Conservation (phyloP, 495 filamentous ascomycete species). For the Thermothielavioides terrestris region DNA sequence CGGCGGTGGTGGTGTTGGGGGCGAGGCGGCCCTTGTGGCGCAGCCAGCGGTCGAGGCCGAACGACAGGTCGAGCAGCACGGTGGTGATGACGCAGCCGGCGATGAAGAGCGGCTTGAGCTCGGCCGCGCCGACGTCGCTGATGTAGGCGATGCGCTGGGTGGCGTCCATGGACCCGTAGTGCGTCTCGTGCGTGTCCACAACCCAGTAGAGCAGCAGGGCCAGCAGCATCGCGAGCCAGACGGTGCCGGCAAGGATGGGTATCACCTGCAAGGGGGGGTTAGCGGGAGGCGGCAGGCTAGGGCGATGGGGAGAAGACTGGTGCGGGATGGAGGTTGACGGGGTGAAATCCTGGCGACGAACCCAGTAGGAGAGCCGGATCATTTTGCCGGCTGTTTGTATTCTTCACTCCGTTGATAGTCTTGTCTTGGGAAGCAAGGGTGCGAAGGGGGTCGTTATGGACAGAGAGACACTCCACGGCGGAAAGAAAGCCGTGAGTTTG, state of each 20-base stretch:
- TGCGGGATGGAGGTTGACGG: neutral
- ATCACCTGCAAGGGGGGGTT: too few relatives aligned
- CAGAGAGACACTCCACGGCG: neutral
- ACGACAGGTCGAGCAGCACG: constrained; percentile 73
- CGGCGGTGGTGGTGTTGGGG: constrained; percentile 54
- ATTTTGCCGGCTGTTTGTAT: constrained; percentile 7
- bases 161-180: constrained; percentile 58
- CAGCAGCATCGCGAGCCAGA: constrained; percentile 65
- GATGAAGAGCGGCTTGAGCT: constrained; percentile 82
- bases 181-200: constrained; percentile 41
- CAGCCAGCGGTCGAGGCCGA: constrained; percentile 73
- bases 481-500: too few relatives aligned
- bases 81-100: constrained; percentile 69
- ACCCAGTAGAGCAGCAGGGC: constrained; percentile 55
- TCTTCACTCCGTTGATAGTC: neutral
- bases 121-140: constrained; percentile 63
- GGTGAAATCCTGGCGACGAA: constrained; percentile 21
- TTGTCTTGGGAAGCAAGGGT: neutral
- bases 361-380: constrained; percentile 46
- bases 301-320: neutral
- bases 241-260: constrained; percentile 66
- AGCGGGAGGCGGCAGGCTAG: constrained; percentile 38
- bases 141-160: constrained; percentile 72
- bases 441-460: too few relatives aligned
- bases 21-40: constrained; percentile 66